These are phyloP conservation scores for Phytophthora palmivora DNA, from an alignment of 352 stramenopile species.

Conservation along the genomic window DNA sequence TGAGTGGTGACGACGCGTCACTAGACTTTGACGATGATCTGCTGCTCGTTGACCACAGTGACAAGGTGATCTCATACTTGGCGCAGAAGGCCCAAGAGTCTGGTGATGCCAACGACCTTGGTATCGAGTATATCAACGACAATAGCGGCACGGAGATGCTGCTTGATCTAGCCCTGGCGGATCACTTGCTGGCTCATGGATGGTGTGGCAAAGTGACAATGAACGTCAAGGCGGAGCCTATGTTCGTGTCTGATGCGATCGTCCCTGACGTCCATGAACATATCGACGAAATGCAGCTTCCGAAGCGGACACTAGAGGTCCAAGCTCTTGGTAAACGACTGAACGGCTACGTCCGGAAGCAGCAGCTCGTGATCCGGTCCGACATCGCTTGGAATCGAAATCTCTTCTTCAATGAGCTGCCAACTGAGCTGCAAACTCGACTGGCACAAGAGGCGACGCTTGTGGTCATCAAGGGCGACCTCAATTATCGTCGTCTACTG, in stretches of 20 bases:
- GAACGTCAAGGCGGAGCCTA: conserved; percentile 70
- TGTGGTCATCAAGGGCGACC: conserved; percentile 97
- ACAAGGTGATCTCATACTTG: conserved; percentile 49
- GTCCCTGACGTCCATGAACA: conserved; percentile 56
- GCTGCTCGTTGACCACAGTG: conserved; percentile 60
- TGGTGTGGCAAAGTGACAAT: conserved; percentile 61
- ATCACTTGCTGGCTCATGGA: conserved; percentile 58
- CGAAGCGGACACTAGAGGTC: conserved; percentile 31
- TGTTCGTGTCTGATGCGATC: conserved; percentile 78
- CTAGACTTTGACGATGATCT: conserved; percentile 50
- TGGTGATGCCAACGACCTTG: conserved; percentile 8
- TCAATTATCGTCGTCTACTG: conserved; percentile 97
- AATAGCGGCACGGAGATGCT: conserved; percentile 76
- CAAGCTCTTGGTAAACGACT: conserved; percentile 48
- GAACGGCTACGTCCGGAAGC: conserved; percentile 22
- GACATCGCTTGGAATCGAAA: conserved; percentile 71
- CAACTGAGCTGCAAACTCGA: conserved; percentile 29
- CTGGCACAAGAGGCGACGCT: conserved; percentile 59
- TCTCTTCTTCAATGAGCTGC: conserved; percentile 71
- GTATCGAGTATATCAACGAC: conserved; percentile 72
- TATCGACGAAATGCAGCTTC: conserved; percentile 49
- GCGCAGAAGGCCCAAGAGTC: conserved; percentile 9
- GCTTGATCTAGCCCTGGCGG: conserved; percentile 61
- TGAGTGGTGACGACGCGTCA: conserved; percentile 26
- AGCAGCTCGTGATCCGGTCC: conserved; percentile 21